Evolutionary conservation across 345 rosid genomes (phyloP).

Genomic region (Mangifera indica): DNA sequence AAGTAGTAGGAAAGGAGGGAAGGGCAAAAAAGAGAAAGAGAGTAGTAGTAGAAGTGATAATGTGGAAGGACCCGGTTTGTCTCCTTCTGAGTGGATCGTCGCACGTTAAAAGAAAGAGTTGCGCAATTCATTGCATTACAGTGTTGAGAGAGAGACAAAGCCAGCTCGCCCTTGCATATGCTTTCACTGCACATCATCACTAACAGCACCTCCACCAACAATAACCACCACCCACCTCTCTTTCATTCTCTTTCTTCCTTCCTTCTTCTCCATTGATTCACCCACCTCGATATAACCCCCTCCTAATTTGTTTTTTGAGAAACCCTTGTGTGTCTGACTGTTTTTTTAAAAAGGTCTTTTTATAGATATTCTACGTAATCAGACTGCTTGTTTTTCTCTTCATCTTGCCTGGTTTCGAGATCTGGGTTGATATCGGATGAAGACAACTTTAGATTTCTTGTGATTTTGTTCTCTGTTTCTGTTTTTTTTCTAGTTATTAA

Average conservation of each 20-base stretch:
- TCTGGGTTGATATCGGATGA: neutral
- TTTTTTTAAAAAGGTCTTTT: no score
- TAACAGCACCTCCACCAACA: constrained; percentile 13
- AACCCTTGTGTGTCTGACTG: no score
- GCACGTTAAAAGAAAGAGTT: constrained; percentile 41
- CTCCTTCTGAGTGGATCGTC: constrained; percentile 57
- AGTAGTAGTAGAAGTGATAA: constrained; percentile 16
- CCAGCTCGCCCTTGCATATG: constrained; percentile 20
- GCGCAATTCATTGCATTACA: no score
- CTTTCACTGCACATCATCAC: constrained; percentile 26
- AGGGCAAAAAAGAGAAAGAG: neutral
- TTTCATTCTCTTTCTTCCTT: constrained; percentile 6
- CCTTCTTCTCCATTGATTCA: neutral
- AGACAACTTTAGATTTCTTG: neutral
- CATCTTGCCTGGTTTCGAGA: no score
- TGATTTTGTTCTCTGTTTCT: neutral
- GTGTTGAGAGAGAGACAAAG: constrained; percentile 4
- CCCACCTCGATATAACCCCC: no score
- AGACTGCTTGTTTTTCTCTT: no score
- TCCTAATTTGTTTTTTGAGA: no score
- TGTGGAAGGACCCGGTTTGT: constrained; percentile 46
- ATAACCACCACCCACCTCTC: constrained; percentile 27
- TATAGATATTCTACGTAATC: no score
- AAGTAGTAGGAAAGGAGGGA: neutral
- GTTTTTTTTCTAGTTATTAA: no score